Evolutionary conservation across 1,139 yeast genomes (phyloP), one percentile per base, ranked within the genome.

Genomic region (Blastobotrys illinoisensis): DNA sequence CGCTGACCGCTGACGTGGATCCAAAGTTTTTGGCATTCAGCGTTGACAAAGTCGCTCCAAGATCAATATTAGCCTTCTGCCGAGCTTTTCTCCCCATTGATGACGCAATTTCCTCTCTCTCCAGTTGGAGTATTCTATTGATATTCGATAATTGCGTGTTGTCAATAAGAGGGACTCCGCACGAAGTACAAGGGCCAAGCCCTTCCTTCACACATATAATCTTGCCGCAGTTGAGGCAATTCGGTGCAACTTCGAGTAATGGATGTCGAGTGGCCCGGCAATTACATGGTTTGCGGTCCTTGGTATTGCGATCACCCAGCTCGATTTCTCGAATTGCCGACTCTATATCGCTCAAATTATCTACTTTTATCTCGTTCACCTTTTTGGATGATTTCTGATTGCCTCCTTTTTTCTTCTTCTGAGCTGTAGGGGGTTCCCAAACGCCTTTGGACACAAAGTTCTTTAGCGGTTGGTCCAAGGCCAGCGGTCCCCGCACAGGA

Each of bases 161-260:
- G 3, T 83, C 77, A 16, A 93, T 74, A 44, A 93, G 71, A 36
- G 83, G 86, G 21, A 76, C 69, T 0, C 90, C 89, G 72, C 99
- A 93, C 60, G 74, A 87, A 1, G 95, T 80, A 67, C 99, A 95
- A 3, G 95, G 95, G 54, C 90, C 89, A 46, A 79, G 75, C 0
- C 98, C 98, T 67, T 95, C 98, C 63, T 84, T 84, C 2, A 79
- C 78, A 72, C 99, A 95, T 1, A 93, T 87, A 44, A 95, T 88
- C 67, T 90, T 89, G 9, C 99, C 99, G 70, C 99, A 95, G 56
- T 86, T 84, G 47, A 93, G 72, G 65, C 99, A 95, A 67, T 95
- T 95, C 0, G 99, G 99, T 0, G 95, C 93, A 56, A 88, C 79
- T 56, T 88, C 95, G 62, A 89, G 87, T 46, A 95, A 73, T 1